Base-by-base conservation (phyloP, 106 monocot genomes). In the Allium cepa region DNA sequence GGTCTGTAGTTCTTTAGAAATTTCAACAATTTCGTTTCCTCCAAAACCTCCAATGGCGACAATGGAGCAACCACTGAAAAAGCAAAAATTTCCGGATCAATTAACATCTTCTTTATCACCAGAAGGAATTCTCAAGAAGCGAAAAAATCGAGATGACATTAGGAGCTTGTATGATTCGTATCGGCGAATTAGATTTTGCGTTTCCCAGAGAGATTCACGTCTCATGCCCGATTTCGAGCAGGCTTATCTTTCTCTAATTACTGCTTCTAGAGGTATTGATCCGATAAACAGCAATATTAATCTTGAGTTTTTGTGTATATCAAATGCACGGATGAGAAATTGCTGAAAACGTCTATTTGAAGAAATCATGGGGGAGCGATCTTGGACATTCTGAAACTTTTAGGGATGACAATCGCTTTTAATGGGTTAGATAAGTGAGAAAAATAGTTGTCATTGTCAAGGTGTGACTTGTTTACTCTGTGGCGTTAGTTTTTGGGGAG, bases 171-270 rank as follows among this genome's bases (percentile, higher is more conserved):
- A 81, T 75, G 90, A 99, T 13, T 87, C 82, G 69, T 99, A 99
- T 71, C 79, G 80, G 73, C 51, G 82, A 26, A 93, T 99, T 48
- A 87, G 74, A 72, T 73, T 81, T 59, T 99, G 77, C 70, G 72
- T 87, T 7, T 72, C 79, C n/a, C 69, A 74, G 71, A 99, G 90
- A 66, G 87, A 90, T 47, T 46, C 83, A 52, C 73, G 85, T 15
- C 78, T 99, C 76, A 84, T 82, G 82, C 71, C 79, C 36, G 89
- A 99, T 62, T 76, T 99, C 69, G 99, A 99, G 67, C 90, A 99
- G 83, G 84, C 90, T 10, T 99, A 93, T 58, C 87, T 90, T 70
- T 83, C 80, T 9, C 87, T 99, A 67, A 90, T 99, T 77, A 76
- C 99, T 59, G 84, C 89, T 52, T 93, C 99, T 7, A 64, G 84